phyloP scores from a whole-genome alignment of 192 early-diverging fungal genomes.

The Chytriomyces hyalinus region DNA sequence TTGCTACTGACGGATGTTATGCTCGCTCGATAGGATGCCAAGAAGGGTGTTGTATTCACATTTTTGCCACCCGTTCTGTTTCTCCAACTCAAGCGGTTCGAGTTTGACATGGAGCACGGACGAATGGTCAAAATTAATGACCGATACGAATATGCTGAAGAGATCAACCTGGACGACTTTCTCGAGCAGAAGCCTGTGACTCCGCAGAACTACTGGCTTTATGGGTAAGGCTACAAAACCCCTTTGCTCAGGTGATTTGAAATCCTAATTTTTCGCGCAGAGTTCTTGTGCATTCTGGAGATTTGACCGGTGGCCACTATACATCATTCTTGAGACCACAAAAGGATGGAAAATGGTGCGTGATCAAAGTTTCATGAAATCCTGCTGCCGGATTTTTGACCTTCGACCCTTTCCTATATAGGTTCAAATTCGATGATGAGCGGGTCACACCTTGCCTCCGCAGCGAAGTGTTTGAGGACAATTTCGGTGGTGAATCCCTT shows the following conservation, averaged over 20 bases:
- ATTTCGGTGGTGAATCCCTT: constrained; percentile 82
- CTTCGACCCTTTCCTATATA: constrained; percentile 11
- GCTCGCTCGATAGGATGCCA: constrained; percentile 83
- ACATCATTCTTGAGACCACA: constrained; percentile 86
- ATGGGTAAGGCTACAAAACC: constrained; percentile 65
- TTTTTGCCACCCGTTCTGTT: constrained; percentile 92
- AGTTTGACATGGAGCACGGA: constrained; percentile 93
- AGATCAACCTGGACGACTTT: constrained; percentile 86
- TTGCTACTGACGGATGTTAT: too few relatives aligned
- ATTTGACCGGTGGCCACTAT: constrained; percentile 92
- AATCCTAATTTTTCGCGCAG: constrained; percentile 44
- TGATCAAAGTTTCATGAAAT: constrained; percentile 4
- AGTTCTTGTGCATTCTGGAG: constrained; percentile 95
- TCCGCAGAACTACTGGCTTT: constrained; percentile 78
- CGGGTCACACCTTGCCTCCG: constrained; percentile 79
- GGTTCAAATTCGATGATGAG: constrained; percentile 94
- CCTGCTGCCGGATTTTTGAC: constrained; percentile 8
- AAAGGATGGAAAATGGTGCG: constrained; percentile 74
- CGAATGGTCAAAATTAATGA: constrained; percentile 97
- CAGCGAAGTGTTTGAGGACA: constrained; percentile 90
- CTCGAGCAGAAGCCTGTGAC: constrained; percentile 55
- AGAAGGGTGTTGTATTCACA: constrained; percentile 95
- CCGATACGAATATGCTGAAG: constrained; percentile 90
- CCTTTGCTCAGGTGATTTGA: neutral
- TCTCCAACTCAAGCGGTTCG: constrained; percentile 95